These are phyloP conservation scores for Epichloe aotearoae DNA, from an alignment of 2,329 filamentous ascomycete genomes.

Conservation along the genomic window DNA sequence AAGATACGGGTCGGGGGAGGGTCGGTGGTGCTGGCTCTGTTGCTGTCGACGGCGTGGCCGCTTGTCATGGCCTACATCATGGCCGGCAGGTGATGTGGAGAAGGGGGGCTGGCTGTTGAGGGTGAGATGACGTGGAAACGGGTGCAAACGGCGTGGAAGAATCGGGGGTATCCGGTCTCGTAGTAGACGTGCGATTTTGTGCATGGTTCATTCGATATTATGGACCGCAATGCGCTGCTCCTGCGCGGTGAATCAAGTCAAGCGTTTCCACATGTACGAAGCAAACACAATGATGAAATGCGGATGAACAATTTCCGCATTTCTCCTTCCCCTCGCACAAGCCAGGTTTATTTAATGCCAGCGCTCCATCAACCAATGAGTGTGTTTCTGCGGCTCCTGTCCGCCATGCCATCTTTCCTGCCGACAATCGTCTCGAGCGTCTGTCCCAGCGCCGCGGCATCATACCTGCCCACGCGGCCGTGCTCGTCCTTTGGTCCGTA, in stretches of 20 bases:
- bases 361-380: conserved; percentile 17
- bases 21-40: conserved; percentile 18
- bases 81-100: conserved; percentile 9
- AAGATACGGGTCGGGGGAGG: conserved; percentile 17
- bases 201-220: too few relatives aligned
- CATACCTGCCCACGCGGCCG: conserved; percentile 48
- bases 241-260: too few relatives aligned
- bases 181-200: too few relatives aligned
- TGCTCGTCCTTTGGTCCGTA: conserved; percentile 50
- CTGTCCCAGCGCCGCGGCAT: conserved; percentile 59
- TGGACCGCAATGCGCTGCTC: too few relatives aligned
- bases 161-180: too few relatives aligned
- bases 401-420: conserved; percentile 25
- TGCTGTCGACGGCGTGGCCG: conserved; percentile 23
- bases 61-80: conserved; percentile 22
- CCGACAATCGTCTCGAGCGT: conserved; percentile 69
- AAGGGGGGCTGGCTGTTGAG: not conserved
- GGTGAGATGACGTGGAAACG: too few relatives aligned
- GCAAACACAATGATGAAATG: too few relatives aligned
- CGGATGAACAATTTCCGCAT: not conserved
- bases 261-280: too few relatives aligned
- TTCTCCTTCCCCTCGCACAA: not conserved
- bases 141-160: too few relatives aligned
- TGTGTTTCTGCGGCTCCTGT: conserved; percentile 32
- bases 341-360: not conserved